phyloP scores from a whole-genome alignment of 148 eudicot species.

The Rhododendron simsii region DNA sequence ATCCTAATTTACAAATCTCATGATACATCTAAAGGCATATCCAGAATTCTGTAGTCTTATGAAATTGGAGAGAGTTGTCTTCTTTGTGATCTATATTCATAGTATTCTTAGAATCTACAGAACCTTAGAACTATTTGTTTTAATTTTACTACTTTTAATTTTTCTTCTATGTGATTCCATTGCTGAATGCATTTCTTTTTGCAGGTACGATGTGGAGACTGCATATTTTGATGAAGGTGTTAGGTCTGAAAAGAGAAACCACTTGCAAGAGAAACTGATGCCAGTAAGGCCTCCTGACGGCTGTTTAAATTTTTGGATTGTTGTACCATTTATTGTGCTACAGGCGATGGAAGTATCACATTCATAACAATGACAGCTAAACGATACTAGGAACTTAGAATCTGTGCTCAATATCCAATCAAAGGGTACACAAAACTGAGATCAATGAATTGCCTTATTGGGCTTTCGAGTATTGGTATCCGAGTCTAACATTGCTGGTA shows the following conservation, averaged over 20 bases:
- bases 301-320: not conserved
- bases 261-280: constrained; percentile 76
- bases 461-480: not conserved
- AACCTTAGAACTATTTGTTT: not conserved
- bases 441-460: not conserved
- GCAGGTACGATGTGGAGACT: constrained; percentile 80
- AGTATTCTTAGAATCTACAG: not conserved
- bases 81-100: not conserved
- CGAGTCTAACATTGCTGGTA: not conserved
- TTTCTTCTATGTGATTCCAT: too few relatives aligned
- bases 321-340: not conserved
- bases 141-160: not conserved
- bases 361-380: not conserved
- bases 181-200: not conserved
- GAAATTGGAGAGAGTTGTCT: not conserved
- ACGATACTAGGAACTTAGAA: not conserved
- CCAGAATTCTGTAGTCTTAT: not conserved
- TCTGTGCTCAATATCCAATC: not conserved
- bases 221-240: constrained; percentile 83
- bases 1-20: not conserved
- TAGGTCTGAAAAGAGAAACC: constrained; percentile 66
- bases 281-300: constrained; percentile 38
- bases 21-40: too few relatives aligned
- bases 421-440: not conserved
- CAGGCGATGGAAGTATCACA: not conserved